Evolutionary conservation across 345 rosid genomes (phyloP).

Genomic region (Eucalyptus guilfoylei): DNA sequence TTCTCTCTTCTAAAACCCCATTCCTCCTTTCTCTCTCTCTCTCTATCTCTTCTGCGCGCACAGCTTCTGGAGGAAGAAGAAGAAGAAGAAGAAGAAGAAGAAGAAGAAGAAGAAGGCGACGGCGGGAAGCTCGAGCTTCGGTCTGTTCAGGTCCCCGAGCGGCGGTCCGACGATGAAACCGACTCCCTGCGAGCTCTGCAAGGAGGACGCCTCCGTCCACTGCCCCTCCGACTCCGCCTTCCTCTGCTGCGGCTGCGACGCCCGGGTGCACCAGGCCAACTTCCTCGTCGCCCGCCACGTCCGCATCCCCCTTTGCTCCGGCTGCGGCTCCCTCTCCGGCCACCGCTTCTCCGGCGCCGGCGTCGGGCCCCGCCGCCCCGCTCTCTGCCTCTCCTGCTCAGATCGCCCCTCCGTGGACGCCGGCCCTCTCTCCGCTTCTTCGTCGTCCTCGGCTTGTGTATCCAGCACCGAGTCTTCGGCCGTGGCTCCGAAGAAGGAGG

Average conservation of each 20-base stretch:
- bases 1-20: not conserved
- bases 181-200: constrained; percentile 30
- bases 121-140: not conserved
- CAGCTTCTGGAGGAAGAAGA: not conserved
- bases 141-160: not conserved
- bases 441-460: constrained; percentile 8
- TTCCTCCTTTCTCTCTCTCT: not conserved
- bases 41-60: not conserved
- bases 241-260: constrained; percentile 28
- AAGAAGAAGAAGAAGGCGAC: not conserved
- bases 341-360: not conserved
- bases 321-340: not conserved
- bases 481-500: not conserved
- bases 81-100: not conserved
- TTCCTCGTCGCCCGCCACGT: constrained; percentile 45
- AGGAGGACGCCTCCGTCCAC: constrained; percentile 11
- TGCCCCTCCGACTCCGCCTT: constrained; percentile 34
- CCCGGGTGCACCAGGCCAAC: constrained; percentile 31
- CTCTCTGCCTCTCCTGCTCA: not conserved
- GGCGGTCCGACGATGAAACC: not conserved
- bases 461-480: constrained; percentile 12
- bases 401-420: not conserved
- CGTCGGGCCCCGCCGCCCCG: not conserved
- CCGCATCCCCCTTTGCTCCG: constrained; percentile 11
- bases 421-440: not conserved